Evolutionary conservation across 257 asterid genomes (phyloP).

Genomic region (Lycium barbarum): DNA sequence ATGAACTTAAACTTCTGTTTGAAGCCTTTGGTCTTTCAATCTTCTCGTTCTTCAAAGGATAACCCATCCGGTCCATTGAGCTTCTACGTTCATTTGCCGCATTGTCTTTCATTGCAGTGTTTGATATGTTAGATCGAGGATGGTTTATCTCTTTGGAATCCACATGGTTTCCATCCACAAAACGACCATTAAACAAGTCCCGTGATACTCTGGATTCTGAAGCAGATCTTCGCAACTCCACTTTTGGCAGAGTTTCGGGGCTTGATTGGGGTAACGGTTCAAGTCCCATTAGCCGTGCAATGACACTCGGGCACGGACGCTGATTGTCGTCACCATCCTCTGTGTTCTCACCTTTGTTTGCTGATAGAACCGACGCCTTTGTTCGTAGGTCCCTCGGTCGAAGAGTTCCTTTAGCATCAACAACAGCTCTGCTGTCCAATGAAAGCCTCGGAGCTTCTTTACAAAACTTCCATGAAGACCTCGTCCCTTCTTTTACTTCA

Average conservation of each 20-base stretch:
- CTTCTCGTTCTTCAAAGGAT: conserved; percentile 40
- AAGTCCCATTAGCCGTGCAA: conserved; percentile 92
- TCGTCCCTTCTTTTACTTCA: conserved; percentile 64
- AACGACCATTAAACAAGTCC: conserved; percentile 69
- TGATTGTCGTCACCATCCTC: conserved; percentile 53
- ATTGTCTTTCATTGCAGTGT: conserved; percentile 35
- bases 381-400: conserved; percentile 80
- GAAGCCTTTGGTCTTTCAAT: conserved; percentile 45
- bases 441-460: conserved; percentile 92
- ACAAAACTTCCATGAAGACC: conserved; percentile 76
- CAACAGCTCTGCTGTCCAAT: conserved; percentile 87
- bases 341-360: conserved; percentile 42
- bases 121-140: conserved; percentile 36
- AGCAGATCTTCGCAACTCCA: conserved; percentile 87
- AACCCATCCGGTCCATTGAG: conserved; percentile 42
- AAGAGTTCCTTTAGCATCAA: conserved; percentile 88
- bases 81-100: background rate
- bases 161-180: conserved; percentile 47
- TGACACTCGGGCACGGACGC: conserved; percentile 73
- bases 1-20: conserved; percentile 44
- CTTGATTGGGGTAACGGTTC: conserved; percentile 66
- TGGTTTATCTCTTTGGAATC: conserved; percentile 42
- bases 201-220: conserved; percentile 87
- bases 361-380: conserved; percentile 43
- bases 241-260: conserved; percentile 50